These are phyloP conservation scores for Lipomyces japonicus DNA, from an alignment of 805 yeast species.

Conservation along the genomic window DNA sequence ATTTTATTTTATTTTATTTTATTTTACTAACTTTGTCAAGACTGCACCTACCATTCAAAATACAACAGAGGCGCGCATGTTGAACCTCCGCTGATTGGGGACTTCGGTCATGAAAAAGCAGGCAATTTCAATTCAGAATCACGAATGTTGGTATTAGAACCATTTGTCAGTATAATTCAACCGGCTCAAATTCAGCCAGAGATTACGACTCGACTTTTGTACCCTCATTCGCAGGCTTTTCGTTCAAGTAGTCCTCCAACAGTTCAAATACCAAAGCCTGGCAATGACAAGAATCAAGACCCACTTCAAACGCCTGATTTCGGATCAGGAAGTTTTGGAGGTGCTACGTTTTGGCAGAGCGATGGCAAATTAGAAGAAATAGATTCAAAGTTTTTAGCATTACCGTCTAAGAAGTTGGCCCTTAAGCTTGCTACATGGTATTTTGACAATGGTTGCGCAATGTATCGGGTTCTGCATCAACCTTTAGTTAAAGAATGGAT, in stretches of 20 bases:
- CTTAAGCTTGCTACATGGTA: conserved; percentile 15
- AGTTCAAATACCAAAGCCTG: too few species aligned
- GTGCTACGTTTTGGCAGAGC: conserved; percentile 7
- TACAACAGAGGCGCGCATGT: conserved; percentile 20
- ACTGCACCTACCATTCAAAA: conserved; percentile 17
- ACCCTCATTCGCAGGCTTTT: neutral
- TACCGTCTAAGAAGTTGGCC: conserved; percentile 19
- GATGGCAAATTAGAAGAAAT: conserved; percentile 8
- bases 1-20: too few species aligned
- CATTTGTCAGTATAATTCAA: too few species aligned
- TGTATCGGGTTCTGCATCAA: conserved; percentile 22
- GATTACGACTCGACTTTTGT: too few species aligned
- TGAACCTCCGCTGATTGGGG: conserved; percentile 6
- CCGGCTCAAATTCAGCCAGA: too few species aligned
- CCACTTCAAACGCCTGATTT: too few species aligned
- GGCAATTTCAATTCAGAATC: too few species aligned
- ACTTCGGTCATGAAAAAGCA: conserved; percentile 13
- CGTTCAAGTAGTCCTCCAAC: neutral
- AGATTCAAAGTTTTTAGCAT: conserved; percentile 14
- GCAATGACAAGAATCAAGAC: too few species aligned
- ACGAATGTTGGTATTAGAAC: too few species aligned
- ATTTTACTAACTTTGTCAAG: conserved; percentile 5
- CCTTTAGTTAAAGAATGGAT: conserved; percentile 23
- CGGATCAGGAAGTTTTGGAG: neutral
- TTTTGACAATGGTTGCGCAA: conserved; percentile 23